Evolutionary conservation across 2,329 filamentous ascomycete genomes (phyloP).

Genomic region (Sporothrix dimorphospora): DNA sequence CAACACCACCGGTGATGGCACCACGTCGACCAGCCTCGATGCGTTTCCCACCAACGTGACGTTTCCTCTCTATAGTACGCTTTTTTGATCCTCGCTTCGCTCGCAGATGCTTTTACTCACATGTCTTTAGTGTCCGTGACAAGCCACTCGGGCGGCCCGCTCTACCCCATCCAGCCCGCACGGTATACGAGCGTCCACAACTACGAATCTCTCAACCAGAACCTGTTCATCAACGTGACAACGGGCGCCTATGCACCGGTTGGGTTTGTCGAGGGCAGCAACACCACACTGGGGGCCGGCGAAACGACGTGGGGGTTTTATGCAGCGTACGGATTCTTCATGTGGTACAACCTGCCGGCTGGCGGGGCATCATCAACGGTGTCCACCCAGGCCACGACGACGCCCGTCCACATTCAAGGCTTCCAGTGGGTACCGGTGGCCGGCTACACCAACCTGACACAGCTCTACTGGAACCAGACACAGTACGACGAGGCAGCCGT

Average conservation of each 20-base stretch:
- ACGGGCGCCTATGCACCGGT: conserved; percentile 30
- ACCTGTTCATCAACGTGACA: conserved; percentile 30
- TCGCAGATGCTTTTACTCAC: neutral
- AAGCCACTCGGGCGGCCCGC: conserved; percentile 11
- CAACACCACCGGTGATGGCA: conserved; percentile 6
- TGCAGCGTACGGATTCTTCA: conserved; percentile 27
- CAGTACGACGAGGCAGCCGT: conserved; percentile 30
- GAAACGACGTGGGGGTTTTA: conserved; percentile 33
- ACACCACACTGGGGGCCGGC: conserved; percentile 26
- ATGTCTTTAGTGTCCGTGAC: conserved; percentile 26
- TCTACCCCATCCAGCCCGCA: conserved; percentile 26
- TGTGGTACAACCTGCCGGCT: conserved; percentile 22
- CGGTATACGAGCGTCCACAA: conserved; percentile 11
- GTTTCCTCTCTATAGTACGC: conserved; percentile 28
- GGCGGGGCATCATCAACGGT: no score
- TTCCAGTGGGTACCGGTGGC: conserved; percentile 31
- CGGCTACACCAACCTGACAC: conserved; percentile 21
- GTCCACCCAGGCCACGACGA: neutral
- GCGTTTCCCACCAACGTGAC: conserved; percentile 15
- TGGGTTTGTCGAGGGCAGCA: conserved; percentile 27
- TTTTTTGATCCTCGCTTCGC: neutral
- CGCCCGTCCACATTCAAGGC: conserved; percentile 26
- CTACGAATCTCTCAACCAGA: conserved; percentile 23
- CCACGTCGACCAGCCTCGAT: conserved; percentile 7
- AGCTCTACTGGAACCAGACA: conserved; percentile 35